Percentiles rank a stretch among this genome's conserved stretches.
Evolutionary conservation across 768 basidiomycete genomes (phyloP).

Genomic region (Neoboletus subvelutipes): DNA sequence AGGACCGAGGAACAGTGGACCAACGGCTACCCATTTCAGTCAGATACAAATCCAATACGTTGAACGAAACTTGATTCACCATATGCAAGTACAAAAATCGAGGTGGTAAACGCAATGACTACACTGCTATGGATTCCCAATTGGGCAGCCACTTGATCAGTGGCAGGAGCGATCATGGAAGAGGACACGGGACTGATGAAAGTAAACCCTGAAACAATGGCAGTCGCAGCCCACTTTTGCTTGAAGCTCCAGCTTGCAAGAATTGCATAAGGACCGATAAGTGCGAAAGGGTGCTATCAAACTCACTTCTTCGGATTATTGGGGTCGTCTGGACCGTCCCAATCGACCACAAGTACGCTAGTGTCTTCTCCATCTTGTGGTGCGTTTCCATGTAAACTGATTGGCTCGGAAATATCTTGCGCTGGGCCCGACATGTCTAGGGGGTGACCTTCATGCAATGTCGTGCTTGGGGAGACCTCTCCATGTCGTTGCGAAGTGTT

Average conservation of each 20-base stretch:
- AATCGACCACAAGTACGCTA: constrained; percentile 45
- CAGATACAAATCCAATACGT: not conserved
- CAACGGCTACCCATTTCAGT: constrained; percentile 13
- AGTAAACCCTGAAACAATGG: constrained; percentile 65
- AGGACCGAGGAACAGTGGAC: constrained; percentile 51
- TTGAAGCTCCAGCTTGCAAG: constrained; percentile 51
- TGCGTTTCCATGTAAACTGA: not conserved
- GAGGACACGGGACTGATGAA: constrained; percentile 71
- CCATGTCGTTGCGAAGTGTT: not conserved
- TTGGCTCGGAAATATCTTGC: not conserved
- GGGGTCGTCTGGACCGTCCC: constrained; percentile 63
- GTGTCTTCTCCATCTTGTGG: not conserved
- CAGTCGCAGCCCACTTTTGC: constrained; percentile 63
- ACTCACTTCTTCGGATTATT: constrained; percentile 58
- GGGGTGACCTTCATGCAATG: constrained; percentile 3
- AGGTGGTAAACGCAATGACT: constrained; percentile 56
- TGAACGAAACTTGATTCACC: constrained; percentile 36
- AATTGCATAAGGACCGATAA: not conserved
- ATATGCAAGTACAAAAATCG: constrained; percentile 59
- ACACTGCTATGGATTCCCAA: constrained; percentile 54
- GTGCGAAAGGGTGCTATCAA: not conserved
- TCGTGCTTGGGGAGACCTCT: constrained; percentile 9
- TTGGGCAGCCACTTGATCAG: constrained; percentile 45
- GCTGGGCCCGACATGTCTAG: not conserved
- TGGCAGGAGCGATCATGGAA: constrained; percentile 72